Percentiles rank a stretch among this genome's conserved stretches.
phyloP scores from a whole-genome alignment of 2,329 filamentous ascomycete genomes.

The Penicillium sumatraense region DNA sequence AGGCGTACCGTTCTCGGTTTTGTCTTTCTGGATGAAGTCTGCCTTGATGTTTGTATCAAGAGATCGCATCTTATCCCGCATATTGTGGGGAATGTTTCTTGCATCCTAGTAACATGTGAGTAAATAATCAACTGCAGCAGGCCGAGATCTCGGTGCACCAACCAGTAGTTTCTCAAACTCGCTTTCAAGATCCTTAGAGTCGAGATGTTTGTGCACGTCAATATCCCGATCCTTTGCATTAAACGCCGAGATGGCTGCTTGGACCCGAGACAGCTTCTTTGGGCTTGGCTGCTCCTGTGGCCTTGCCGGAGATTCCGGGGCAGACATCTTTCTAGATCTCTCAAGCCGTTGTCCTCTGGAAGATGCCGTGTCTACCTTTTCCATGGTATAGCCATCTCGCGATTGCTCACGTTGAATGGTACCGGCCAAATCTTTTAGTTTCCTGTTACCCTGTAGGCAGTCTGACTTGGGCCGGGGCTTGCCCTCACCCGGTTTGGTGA shows the following conservation, averaged over 20 bases:
- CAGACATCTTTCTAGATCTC: conserved; percentile 33
- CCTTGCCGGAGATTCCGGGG: conserved; percentile 39
- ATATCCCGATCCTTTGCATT: conserved; percentile 59
- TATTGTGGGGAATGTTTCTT: conserved; percentile 90
- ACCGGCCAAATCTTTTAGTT: conserved; percentile 41
- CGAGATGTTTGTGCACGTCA: conserved; percentile 48
- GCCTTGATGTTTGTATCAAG: conserved; percentile 89
- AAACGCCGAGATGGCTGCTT: conserved; percentile 68
- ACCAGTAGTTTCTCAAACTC: conserved; percentile 67
- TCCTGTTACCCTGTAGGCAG: conserved; percentile 48
- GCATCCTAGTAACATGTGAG: conserved; percentile 66
- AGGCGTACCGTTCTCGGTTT: conserved; percentile 65
- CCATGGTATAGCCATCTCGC: conserved; percentile 23
- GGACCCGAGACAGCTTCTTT: conserved; percentile 61
- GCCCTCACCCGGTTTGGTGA: conserved; percentile 44
- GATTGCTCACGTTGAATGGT: conserved; percentile 32
- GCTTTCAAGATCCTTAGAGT: conserved; percentile 62
- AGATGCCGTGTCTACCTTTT: conserved; percentile 21
- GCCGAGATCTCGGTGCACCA: conserved; percentile 37
- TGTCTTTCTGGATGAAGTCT: conserved; percentile 91
- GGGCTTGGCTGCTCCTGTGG: conserved; percentile 38
- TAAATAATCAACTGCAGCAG: background rate
- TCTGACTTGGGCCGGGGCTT: conserved; percentile 59
- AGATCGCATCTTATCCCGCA: conserved; percentile 92
- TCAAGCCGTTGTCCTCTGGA: conserved; percentile 21